Percentiles rank a stretch among this genome's conserved stretches.
Conservation (phyloP, 2,329 filamentous ascomycete species). For the Rugonectria rugulosa region DNA sequence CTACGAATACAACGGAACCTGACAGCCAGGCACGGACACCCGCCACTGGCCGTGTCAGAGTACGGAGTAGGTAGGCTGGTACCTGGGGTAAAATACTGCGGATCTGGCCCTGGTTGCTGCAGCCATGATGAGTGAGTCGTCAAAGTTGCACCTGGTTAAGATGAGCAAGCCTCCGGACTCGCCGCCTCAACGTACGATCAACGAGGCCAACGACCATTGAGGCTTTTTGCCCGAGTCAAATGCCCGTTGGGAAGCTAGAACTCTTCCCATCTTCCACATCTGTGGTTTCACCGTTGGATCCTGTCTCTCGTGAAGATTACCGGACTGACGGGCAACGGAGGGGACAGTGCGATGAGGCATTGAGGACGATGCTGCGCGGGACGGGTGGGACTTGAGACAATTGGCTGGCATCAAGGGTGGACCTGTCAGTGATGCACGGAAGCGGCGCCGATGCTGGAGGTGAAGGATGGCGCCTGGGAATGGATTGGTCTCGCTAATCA, state of each 20-base stretch:
- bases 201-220: no score
- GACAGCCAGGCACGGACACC: not conserved
- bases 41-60: not conserved
- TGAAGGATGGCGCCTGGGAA: not conserved
- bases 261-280: not conserved
- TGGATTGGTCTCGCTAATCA: not conserved
- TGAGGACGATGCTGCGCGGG: conserved; percentile 5
- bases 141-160: no score
- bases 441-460: not conserved
- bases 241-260: no score
- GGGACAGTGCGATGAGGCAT: conserved; percentile 4
- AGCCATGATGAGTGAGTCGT: no score
- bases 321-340: not conserved
- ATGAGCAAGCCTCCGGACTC: conserved; percentile 1
- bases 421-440: conserved; percentile 11
- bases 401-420: conserved; percentile 10
- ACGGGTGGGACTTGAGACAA: conserved; percentile 21
- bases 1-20: not conserved
- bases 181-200: not conserved
- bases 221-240: no score
- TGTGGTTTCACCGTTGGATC: not conserved
- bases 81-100: no score
- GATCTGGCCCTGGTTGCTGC: no score
- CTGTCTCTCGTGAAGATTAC: no score
- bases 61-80: no score